These are phyloP conservation scores for Diaporthe nobilis DNA, from an alignment of 2,329 filamentous ascomycete genomes.

Conservation along the genomic window DNA sequence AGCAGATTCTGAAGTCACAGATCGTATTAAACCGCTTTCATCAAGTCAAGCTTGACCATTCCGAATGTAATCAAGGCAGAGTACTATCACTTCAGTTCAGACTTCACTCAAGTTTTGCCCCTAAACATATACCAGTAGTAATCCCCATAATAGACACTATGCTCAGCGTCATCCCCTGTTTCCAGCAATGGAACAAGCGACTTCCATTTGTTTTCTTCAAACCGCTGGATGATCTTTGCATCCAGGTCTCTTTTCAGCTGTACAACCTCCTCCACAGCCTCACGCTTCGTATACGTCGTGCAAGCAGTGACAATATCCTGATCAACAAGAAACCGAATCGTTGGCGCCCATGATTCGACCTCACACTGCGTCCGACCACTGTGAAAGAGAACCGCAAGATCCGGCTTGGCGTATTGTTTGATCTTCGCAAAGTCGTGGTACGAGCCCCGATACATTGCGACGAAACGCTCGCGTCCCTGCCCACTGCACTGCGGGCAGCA, in stretches of 20 bases:
- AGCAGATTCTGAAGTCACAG: not conserved
- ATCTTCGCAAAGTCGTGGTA: not conserved
- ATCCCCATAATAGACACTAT: not conserved
- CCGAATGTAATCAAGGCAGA: not conserved
- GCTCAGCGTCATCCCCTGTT: not conserved
- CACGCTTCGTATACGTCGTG: not conserved
- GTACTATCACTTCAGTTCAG: not conserved
- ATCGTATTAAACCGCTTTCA: not conserved
- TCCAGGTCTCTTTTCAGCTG: not conserved
- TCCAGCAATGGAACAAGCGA: not conserved
- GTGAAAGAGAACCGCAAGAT: not conserved
- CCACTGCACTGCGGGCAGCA: not conserved
- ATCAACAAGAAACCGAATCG: not conserved
- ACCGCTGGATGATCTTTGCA: not conserved
- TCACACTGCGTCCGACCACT: not conserved
- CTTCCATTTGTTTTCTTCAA: not conserved
- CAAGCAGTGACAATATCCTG: not conserved
- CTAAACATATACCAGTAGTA: constrained; percentile 12
- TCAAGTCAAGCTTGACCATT: not conserved
- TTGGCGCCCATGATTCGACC: not conserved
- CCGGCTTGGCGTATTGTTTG: not conserved
- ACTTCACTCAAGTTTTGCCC: not conserved
- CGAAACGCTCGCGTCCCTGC: not conserved
- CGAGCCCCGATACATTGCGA: not conserved
- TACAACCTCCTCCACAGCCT: not conserved